Base-by-base conservation (phyloP, 1,284 basidiomycete species). In the Marasmius sp. region DNA sequence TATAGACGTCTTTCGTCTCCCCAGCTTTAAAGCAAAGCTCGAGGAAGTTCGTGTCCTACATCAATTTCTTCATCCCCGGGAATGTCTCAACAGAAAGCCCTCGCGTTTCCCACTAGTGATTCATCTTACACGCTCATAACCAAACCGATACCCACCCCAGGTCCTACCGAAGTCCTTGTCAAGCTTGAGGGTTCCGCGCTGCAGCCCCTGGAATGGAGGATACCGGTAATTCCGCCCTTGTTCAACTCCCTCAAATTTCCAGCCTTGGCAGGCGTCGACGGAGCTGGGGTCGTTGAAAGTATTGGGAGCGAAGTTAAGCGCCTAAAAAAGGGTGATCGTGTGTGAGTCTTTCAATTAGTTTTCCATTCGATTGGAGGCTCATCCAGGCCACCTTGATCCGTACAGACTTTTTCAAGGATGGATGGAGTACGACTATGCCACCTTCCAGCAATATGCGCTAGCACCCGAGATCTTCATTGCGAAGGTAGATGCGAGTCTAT, bases 251-350 rank as follows among this genome's bases (percentile, higher is more conserved):
- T 49, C 27, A 6, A n/a, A 20, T 49, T 49, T 6, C 48, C 48
- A 3, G 11, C 27, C 10, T 27, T 6, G 18, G 27, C 48, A 10
- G 89, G 89, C 5, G 77, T 73, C 18, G 89, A 91, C 66, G 81
- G 79, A 51, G 79, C 82, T 34, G 88, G 89, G 12, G 73, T 79
- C 2, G 81, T 89, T 22, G 80, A 80, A 27, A 75, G 77, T 57
- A 71, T 88, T 39, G 87, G 86, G 5, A 74, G 76, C 52, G 81
- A 76, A 0, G 85, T 87, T 14, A 74, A 73, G 1, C 71, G 74
- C 45, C 77, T 86, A 67, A 72, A 75, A 55, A 78, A 81, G 39
- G 87, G 87, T 1, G 86, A 90, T 69, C 76, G 79, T 68, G 82
- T 89, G 84, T 85, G 70, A 67, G 81, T 69, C 12, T n/a, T 50